Base-by-base conservation (phyloP, 805 yeast genomes). In the Blastobotrys attinorum region DNA sequence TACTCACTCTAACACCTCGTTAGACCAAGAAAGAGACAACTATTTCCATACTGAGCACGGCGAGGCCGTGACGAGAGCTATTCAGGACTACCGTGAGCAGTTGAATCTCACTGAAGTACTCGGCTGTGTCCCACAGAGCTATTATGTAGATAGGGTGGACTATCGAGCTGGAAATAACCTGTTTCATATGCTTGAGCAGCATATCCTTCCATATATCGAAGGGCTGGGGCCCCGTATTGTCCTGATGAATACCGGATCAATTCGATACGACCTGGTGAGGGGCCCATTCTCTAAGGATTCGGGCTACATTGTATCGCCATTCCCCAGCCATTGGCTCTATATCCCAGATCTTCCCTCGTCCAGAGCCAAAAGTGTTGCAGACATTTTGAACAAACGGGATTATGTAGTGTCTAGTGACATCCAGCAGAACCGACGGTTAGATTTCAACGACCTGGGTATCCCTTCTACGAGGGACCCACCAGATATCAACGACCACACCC, bases 221-320 rank as follows among this genome's bases (percentile, higher is more conserved):
- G 53, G 57, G 62, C 45, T 47, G 7, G 11, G 29, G 10, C 52
- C 59, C 13, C 66, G 86, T 43, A 66, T 79, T 22, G 73, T 87
- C 21, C 64, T 84, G 37, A 76, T 85, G 47, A 90, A 90, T 59
- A 83, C 96, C 0, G 97, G 97, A 1, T 81, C 95, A 3, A 74
- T 89, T 2, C 73, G 97, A 43, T 90, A 85, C 57, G 96, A 89
- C 61, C 63, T 89, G 37, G 83, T 82, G 64, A 75, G 79, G 57
- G 97, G 97, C 0, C 79, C 82, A 1, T 89, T 81, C 59, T 88
- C 95, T 0, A 65, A 66, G 36, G 95, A 88, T 60, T 71, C 90
- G 0, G 83, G 83, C 52, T 90, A 71, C 57, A 84, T 83, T 36
- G 84, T 90, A 0, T 79, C 94, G 0, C 97, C 97, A 0, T 89